Conservation (phyloP, 139 green algal genomes). For the Tetraselmis striata region DNA sequence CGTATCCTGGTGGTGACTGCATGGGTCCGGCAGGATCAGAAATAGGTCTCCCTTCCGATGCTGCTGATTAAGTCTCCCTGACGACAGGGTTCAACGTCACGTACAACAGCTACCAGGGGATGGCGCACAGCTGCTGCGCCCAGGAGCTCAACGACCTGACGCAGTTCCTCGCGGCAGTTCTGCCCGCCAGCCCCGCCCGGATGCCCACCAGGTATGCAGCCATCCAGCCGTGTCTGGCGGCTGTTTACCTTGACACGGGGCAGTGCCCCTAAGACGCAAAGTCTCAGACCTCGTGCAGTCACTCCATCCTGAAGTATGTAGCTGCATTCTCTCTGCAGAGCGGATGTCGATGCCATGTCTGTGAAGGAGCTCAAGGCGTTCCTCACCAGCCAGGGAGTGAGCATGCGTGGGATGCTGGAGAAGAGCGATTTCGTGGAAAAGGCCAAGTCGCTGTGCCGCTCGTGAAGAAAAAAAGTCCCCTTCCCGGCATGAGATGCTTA, state of each 20-base stretch:
- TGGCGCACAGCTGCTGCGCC: slow-evolving; percentile 26
- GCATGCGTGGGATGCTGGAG: slow-evolving; percentile 14
- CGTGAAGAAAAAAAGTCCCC: too few relatives aligned
- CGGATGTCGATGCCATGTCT: slow-evolving; percentile 14
- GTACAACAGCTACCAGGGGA: slow-evolving; percentile 27
- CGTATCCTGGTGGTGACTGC: not conserved
- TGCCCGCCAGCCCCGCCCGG: not conserved
- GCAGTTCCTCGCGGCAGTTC: slow-evolving; percentile 12
- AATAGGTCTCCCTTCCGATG: not conserved
- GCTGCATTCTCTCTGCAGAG: not conserved
- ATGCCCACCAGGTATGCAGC: not conserved
- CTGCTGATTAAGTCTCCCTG: too few relatives aligned
- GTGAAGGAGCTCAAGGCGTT: slow-evolving; percentile 16
- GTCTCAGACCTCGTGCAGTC: not conserved
- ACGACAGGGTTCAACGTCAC: not conserved
- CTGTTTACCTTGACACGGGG: not conserved
- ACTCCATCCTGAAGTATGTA: not conserved
- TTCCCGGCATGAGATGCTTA: too few relatives aligned
- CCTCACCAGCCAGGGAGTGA: slow-evolving; percentile 4
- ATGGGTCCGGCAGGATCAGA: too few relatives aligned
- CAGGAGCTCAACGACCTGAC: slow-evolving; percentile 32
- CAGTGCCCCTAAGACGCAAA: not conserved
- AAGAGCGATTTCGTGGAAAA: slow-evolving; percentile 18
- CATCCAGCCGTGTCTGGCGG: too few relatives aligned
- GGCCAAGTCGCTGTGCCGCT: not conserved